These are phyloP conservation scores for Teratosphaeria gauchensis DNA, from an alignment of 2,329 filamentous ascomycete genomes.

Conservation along the genomic window DNA sequence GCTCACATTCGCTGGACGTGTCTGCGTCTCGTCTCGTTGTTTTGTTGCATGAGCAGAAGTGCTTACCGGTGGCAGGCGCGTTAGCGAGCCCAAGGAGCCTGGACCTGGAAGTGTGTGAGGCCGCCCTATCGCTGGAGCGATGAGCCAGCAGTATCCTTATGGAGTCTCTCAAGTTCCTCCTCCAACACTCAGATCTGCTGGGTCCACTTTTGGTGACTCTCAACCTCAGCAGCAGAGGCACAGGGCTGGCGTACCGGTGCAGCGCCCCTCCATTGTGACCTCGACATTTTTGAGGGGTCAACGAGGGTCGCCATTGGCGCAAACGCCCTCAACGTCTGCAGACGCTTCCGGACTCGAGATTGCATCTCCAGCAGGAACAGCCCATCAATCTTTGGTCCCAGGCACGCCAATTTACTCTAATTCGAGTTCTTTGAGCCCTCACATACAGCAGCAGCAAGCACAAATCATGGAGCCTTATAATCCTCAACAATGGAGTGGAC, in stretches of 20 bases:
- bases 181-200: constrained; percentile 12
- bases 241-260: constrained; percentile 15
- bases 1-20: constrained; percentile 2
- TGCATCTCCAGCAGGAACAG: constrained; percentile 12
- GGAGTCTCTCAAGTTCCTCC: constrained; percentile 18
- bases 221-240: constrained; percentile 11
- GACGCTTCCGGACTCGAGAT: constrained; percentile 29
- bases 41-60: too few species aligned
- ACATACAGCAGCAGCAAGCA: neutral
- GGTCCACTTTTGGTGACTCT: constrained; percentile 9
- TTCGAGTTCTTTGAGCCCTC: constrained; percentile 1
- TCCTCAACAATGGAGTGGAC: constrained; percentile 40
- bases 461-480: constrained; percentile 35
- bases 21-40: neutral
- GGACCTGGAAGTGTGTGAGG: neutral
- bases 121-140: neutral
- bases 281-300: constrained; percentile 29
- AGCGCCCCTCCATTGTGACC: constrained; percentile 33
- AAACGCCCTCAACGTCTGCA: constrained; percentile 28
- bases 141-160: constrained; percentile 22
- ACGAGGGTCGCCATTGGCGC: constrained; percentile 26
- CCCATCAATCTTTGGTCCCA: constrained; percentile 7
- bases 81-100: neutral
- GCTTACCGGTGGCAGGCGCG: too few species aligned
- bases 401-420: constrained; percentile 22